phyloP scores from a whole-genome alignment of 768 basidiomycete genomes.

The Pleurotus citrinopileatus region DNA sequence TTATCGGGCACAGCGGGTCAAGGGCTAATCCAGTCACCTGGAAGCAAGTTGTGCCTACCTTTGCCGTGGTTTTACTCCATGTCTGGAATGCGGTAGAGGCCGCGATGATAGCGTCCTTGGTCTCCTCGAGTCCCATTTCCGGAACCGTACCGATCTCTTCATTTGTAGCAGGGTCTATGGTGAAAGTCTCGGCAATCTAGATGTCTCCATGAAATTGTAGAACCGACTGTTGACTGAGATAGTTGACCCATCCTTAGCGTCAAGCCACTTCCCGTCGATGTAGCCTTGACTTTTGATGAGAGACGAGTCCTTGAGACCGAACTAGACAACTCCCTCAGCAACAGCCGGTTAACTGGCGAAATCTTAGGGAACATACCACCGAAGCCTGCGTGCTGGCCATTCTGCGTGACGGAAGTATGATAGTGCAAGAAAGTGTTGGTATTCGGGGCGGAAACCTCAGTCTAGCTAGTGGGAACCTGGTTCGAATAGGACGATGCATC shows the following conservation, averaged over 20 bases:
- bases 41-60: constrained; percentile 44
- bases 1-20: constrained; percentile 23
- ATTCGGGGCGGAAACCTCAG: background rate
- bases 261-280: constrained; percentile 86
- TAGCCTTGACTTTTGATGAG: constrained; percentile 74
- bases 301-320: constrained; percentile 74
- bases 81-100: constrained; percentile 78
- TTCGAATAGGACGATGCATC: constrained; percentile 1
- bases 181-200: too few species aligned
- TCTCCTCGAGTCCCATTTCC: constrained; percentile 86
- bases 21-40: background rate
- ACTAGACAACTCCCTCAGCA: constrained; percentile 32
- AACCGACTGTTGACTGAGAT: constrained; percentile 78
- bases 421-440: background rate
- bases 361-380: constrained; percentile 5
- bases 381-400: constrained; percentile 58
- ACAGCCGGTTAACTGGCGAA: background rate
- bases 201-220: too few species aligned
- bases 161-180: constrained; percentile 81
- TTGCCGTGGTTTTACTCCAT: constrained; percentile 88
- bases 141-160: constrained; percentile 83
- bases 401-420: constrained; percentile 23
- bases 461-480: constrained; percentile 1
- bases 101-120: constrained; percentile 79
- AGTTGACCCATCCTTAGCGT: constrained; percentile 68